A percentile compares a stretch with the other conserved stretches of the same genome.
phyloP scores from a whole-genome alignment of 768 basidiomycete species.

The Tephrocybe sp. region DNA sequence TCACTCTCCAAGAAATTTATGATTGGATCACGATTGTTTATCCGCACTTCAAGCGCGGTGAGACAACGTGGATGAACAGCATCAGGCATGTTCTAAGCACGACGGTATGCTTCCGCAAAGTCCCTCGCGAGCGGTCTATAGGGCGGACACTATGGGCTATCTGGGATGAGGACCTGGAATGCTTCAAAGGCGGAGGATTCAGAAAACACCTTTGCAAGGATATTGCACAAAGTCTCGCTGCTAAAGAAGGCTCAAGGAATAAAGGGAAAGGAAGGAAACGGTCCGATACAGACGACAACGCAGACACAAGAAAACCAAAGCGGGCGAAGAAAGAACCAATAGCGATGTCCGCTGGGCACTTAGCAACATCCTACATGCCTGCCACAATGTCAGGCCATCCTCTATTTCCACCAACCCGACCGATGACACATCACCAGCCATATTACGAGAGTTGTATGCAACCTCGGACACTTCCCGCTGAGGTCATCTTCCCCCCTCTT shows the following conservation, averaged over 20 bases:
- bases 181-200: conserved; percentile 84
- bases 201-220: conserved; percentile 61
- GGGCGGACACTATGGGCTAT: conserved; percentile 90
- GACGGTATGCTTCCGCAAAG: conserved; percentile 88
- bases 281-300: conserved; percentile 35
- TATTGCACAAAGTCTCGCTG: conserved; percentile 35
- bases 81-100: conserved; percentile 96
- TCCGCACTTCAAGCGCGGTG: conserved; percentile 90
- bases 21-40: conserved; percentile 94
- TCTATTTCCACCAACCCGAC: conserved; percentile 52
- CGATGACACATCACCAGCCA: conserved; percentile 68
- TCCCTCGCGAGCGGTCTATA: conserved; percentile 70
- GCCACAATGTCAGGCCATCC: conserved; percentile 31
- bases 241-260: conserved; percentile 31
- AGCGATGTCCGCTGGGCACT: conserved; percentile 19
- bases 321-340: conserved; percentile 42
- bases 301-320: conserved; percentile 44
- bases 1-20: conserved; percentile 95
- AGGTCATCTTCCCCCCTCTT: conserved; percentile 73
- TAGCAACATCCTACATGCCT: conserved; percentile 22
- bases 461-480: conserved; percentile 49
- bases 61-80: conserved; percentile 97
- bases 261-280: conserved; percentile 38
- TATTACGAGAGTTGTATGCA: conserved; percentile 66
- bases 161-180: conserved; percentile 76